Base-by-base conservation (phyloP, 306 rosid species). In the Begonia loranthoides region DNA sequence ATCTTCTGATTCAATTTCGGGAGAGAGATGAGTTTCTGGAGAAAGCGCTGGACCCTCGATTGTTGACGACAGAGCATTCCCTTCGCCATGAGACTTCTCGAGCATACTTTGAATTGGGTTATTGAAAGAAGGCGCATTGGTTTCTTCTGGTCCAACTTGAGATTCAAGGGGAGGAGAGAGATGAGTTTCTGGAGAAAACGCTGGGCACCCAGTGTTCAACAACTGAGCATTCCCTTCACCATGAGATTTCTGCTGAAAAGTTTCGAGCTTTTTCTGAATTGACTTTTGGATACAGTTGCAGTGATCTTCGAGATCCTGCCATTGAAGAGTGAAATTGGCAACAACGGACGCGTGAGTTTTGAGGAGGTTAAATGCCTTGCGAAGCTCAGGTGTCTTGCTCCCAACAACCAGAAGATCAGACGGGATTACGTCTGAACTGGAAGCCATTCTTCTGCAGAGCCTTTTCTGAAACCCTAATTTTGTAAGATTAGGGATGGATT, bases 261-360 rank as follows among this genome's bases (percentile, higher is more conserved):
- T 53, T 48, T 60, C 10, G 34, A 56, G 50, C 34, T 43, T 52
- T 56, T 71, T 38, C 19, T 60, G 63, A 14, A 70, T 61, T 12
- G 66, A 60, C 8, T 44, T 34, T 54, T 61, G 47, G 61, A 73
- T 59, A 60, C 48, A 64, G 47, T 28, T 19, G 46, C 68, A 56
- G 68, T 73, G 62, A 12, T 69, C 75, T 36, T 61, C 69, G 21
- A 73, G 68, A 45, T 65, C 75, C 59, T 73, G 79, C 75, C 75
- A 65, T 45, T 65, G 69, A 66, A 73, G 75, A 49, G 72, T 60
- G 46, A 69, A 69, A 41, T 63, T 56, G 72, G 79, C 72, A 13
- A 73, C 69, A 43, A 66, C 46, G 47, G 79, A 50, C 14, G 72
- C 69, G 52, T 69, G 75, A 34, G 66, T 22, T 66, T 73, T 73